Conservation (phyloP, 768 basidiomycete species). For the Rhodocollybia butyracea region DNA sequence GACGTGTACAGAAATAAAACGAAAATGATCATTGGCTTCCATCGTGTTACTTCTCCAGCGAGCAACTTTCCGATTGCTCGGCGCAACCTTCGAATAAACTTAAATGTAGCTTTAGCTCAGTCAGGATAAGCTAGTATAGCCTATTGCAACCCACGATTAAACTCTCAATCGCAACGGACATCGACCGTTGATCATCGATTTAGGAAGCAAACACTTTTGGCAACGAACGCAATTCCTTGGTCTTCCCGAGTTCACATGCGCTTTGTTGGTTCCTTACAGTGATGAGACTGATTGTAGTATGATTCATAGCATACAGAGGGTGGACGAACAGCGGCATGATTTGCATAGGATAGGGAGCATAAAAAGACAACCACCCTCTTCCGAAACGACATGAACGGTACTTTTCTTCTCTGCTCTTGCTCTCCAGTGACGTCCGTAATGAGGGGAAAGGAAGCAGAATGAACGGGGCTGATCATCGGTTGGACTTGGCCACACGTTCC, state of each 20-base stretch:
- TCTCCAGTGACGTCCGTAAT: background rate
- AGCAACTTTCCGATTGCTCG: background rate
- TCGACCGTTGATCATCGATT: too few species aligned
- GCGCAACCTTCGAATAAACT: background rate
- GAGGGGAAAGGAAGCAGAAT: background rate
- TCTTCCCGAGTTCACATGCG: too few species aligned
- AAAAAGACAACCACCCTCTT: background rate
- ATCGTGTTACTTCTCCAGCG: background rate
- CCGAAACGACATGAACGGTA: background rate
- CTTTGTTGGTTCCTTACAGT: background rate
- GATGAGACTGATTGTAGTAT: background rate
- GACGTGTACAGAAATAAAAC: background rate
- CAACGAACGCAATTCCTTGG: background rate
- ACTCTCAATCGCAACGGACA: too few species aligned
- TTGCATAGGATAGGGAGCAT: background rate
- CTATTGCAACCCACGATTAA: too few species aligned
- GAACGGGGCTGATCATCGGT: constrained; percentile 71
- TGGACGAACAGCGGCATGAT: background rate
- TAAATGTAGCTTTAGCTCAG: background rate
- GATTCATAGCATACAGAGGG: constrained; percentile 4
- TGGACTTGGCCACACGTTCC: constrained; percentile 99
- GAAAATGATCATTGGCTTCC: background rate
- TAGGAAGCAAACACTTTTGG: too few species aligned
- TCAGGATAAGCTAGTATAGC: too few species aligned
- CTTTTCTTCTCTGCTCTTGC: background rate